Evolutionary conservation across 441 rosid genomes (phyloP), one percentile per base, ranked within the genome.

Genomic region (Daphne laureola): DNA sequence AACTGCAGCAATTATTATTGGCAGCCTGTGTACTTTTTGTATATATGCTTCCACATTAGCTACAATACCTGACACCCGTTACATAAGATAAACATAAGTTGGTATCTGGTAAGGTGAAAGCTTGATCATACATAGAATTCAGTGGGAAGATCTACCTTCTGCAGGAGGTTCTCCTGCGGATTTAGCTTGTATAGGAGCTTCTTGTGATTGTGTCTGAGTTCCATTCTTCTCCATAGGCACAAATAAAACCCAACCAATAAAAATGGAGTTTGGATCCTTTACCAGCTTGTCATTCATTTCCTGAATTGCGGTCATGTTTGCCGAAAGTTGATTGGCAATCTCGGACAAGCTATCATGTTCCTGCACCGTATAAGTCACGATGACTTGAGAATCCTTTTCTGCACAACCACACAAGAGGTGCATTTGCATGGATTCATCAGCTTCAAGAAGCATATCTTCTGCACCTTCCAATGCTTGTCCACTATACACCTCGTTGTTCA

Each of bases 191-290:
- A 47, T 58, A 16, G 43, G 66, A 17, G 54, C 56, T 5, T 7
- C 38, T 31, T 31, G 38, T 67, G 25, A 21, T 31, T 31, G 38
- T 31, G 38, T 2, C 38, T 14, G 52, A 57, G 49, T 18, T 53
- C 53, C 60, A 2, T 51, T 54, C 50, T 17, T 67, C 18, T 49
- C 63, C 52, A 16, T 53, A 2, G 78, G 73, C 44, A 73, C 67
- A 60, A 66, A 73, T 21, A 73, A 17, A 40, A 62, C 73, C 78
- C 75, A 72, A 25, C 78, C 68, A 31, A 59, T 42, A 15, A 67
- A 71, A 31, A 76, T 62, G 12, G 46, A 70, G 54, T 55, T 52
- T 15, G 69, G 78, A 53, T 67, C 61, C 31, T 12, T 27, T 57
- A 53, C 40, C 55, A 56, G 12, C 50, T 31, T 44, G 17, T 2